Conservation (phyloP, 2,329 filamentous ascomycete genomes). For the Alternaria sp. region DNA sequence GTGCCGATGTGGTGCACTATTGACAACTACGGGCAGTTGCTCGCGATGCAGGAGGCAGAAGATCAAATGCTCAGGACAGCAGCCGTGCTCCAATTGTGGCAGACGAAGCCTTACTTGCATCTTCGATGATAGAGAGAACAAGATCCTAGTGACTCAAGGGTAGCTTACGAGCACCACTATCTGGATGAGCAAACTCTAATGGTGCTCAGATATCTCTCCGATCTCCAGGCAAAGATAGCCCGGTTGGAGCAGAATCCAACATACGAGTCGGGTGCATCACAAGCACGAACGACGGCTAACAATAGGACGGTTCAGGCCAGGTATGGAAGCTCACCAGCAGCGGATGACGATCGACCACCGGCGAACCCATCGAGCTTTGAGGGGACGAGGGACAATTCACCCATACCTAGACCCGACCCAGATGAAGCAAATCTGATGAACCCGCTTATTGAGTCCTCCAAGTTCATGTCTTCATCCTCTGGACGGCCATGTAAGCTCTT, state of each 20-base stretch:
- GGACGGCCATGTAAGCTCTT: slow-evolving; percentile 24
- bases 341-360: neutral
- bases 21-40: slow-evolving; percentile 22
- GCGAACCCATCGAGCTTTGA: slow-evolving; percentile 17
- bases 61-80: slow-evolving; percentile 42
- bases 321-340: slow-evolving; percentile 3
- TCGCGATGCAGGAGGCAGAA: slow-evolving; percentile 40
- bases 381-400: slow-evolving; percentile 27
- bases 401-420: slow-evolving; percentile 22
- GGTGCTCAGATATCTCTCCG: slow-evolving; percentile 31
- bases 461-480: slow-evolving; percentile 35
- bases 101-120: slow-evolving; percentile 34
- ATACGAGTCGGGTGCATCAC: neutral
- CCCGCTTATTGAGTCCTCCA: slow-evolving; percentile 32
- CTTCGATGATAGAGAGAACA: slow-evolving; percentile 43
- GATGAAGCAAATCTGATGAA: slow-evolving; percentile 32
- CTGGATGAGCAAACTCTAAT: neutral
- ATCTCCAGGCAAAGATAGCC: slow-evolving; percentile 32
- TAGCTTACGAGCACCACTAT: neutral
- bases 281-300: slow-evolving; percentile 1
- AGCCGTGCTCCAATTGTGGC: slow-evolving; percentile 37
- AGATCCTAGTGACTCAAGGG: slow-evolving; percentile 39
- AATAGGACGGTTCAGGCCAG: neutral
- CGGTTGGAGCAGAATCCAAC: slow-evolving; percentile 18
- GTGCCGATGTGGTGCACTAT: neutral